A percentile compares a stretch with the other conserved stretches of the same genome.
Evolutionary conservation across 2,329 filamentous ascomycete species (phyloP).

Genomic region (Colletotrichum brevisporum): DNA sequence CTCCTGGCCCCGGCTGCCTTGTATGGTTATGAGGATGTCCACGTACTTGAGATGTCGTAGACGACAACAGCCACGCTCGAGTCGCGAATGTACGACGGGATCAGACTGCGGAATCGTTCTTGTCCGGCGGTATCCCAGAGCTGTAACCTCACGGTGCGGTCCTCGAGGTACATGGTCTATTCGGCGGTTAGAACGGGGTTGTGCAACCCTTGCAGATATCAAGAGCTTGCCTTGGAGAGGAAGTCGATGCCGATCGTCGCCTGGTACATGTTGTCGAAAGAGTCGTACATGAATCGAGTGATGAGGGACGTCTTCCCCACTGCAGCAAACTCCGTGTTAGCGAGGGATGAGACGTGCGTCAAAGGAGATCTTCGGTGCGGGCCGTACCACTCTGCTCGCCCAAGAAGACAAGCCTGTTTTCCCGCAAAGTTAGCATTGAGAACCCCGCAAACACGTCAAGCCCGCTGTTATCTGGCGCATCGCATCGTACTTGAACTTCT

Average conservation of each 20-base stretch:
- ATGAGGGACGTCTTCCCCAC: slow-evolving; percentile 99
- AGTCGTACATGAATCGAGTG: slow-evolving; percentile 99
- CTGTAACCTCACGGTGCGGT: slow-evolving; percentile 96
- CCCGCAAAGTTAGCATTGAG: slow-evolving; percentile 43
- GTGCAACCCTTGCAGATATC: slow-evolving; percentile 5
- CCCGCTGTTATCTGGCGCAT: background rate
- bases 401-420: slow-evolving; percentile 88
- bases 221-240: slow-evolving; percentile 84
- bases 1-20: too few species aligned
- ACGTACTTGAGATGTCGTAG: slow-evolving; percentile 92
- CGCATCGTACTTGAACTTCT: slow-evolving; percentile 94
- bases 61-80: slow-evolving; percentile 98
- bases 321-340: slow-evolving; percentile 54
- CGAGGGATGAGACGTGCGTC: slow-evolving; percentile 4
- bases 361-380: slow-evolving; percentile 28
- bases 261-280: slow-evolving; percentile 99
- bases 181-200: slow-evolving; percentile 10
- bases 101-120: slow-evolving; percentile 95
- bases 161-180: slow-evolving; percentile 99
- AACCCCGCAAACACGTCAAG: background rate
- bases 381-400: slow-evolving; percentile 96
- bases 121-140: slow-evolving; percentile 99
- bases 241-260: slow-evolving; percentile 99
- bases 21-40: too few species aligned
- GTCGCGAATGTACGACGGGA: slow-evolving; percentile 98